These are phyloP conservation scores for Aspergillus sp. DNA, from an alignment of 2,329 filamentous ascomycete genomes.

Conservation along the genomic window DNA sequence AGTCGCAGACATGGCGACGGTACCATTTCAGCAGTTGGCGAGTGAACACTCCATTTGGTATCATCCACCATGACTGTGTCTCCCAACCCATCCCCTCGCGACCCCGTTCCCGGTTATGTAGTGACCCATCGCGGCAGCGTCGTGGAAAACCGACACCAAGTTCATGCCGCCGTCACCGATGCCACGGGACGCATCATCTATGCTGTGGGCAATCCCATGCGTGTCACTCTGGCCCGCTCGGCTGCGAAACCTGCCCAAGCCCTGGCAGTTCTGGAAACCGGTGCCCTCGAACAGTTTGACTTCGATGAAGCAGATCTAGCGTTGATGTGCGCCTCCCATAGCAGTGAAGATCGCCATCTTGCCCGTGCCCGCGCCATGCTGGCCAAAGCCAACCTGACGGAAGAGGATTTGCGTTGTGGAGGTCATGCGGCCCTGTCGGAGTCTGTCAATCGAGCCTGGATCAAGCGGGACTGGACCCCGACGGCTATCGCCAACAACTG, in stretches of 20 bases:
- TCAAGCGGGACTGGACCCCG: slow-evolving; percentile 41
- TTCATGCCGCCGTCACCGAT: slow-evolving; percentile 50
- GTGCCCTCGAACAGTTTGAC: slow-evolving; percentile 38
- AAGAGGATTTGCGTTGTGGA: slow-evolving; percentile 47
- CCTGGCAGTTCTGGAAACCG: slow-evolving; percentile 49
- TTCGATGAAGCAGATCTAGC: slow-evolving; percentile 49
- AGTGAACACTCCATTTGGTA: too few species aligned
- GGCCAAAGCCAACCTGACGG: slow-evolving; percentile 32
- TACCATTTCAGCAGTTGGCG: fast-evolving
- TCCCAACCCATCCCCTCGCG: too few species aligned
- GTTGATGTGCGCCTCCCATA: slow-evolving; percentile 53
- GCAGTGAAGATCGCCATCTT: slow-evolving; percentile 47
- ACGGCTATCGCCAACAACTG: slow-evolving; percentile 50
- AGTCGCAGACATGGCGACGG: too few species aligned
- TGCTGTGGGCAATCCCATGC: slow-evolving; percentile 43
- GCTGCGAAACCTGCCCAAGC: slow-evolving; percentile 52
- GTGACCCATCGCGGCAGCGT: slow-evolving; percentile 41
- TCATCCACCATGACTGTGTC: too few species aligned
- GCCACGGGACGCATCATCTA: slow-evolving; percentile 26
- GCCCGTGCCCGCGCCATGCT: slow-evolving; percentile 44
- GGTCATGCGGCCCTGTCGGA: slow-evolving; percentile 44
- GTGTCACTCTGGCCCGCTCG: slow-evolving; percentile 49
- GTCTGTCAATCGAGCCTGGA: slow-evolving; percentile 44
- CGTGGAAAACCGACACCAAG: slow-evolving; percentile 48
- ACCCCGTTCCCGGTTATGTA: slow-evolving; percentile 23